Conservation (phyloP, 345 rosid species). For the Salix suchowensis region DNA sequence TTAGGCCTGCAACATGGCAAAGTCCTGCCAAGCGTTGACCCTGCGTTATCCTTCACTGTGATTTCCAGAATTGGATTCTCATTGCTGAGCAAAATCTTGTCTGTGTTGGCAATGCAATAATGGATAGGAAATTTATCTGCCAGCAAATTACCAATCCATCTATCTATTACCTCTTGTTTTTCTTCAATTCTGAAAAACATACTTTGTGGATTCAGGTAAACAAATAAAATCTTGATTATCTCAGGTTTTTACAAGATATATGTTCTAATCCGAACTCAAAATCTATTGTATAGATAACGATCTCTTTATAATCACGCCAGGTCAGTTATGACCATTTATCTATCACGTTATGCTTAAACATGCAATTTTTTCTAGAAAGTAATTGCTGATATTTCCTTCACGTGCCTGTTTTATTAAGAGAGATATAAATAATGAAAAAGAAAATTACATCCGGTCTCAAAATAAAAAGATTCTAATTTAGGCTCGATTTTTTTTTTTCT, state of each 20-base stretch:
- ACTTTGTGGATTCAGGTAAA: accelerated
- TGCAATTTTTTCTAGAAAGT: neutral
- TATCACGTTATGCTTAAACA: neutral
- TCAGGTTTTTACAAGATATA: too few species aligned
- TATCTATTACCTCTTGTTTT: neutral
- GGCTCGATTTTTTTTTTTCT: neutral
- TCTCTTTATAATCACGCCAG: too few species aligned
- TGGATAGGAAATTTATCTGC: neutral
- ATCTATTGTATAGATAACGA: accelerated
- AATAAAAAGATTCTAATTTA: neutral
- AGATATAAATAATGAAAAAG: too few species aligned
- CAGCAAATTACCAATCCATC: neutral
- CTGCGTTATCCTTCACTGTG: neutral
- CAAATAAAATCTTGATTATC: too few species aligned
- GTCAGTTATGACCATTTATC: neutral
- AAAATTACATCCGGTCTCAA: too few species aligned
- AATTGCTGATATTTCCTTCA: too few species aligned
- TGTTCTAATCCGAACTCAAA: accelerated
- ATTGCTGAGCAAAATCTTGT: neutral
- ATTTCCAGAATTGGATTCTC: neutral
- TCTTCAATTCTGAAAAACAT: too few species aligned
- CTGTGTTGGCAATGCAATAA: neutral
- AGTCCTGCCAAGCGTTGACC: neutral
- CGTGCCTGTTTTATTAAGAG: too few species aligned
- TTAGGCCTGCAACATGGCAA: neutral